A percentile compares a stretch with the other conserved stretches of the same genome.
phyloP scores from a whole-genome alignment of 1,284 basidiomycete genomes.

The Austropuccinia psidii region DNA sequence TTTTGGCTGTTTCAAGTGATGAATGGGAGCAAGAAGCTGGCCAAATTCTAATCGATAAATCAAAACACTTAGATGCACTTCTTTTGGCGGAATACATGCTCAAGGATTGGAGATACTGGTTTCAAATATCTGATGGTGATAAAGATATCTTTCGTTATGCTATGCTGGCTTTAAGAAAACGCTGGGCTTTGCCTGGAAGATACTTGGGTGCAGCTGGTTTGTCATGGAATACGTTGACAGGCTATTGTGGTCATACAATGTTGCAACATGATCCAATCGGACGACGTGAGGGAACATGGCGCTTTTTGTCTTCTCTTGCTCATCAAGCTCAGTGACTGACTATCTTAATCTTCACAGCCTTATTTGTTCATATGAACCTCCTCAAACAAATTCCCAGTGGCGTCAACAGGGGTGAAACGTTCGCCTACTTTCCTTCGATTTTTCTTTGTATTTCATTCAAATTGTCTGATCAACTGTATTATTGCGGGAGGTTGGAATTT shows the following conservation, averaged over 20 bases:
- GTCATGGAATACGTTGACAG: constrained; percentile 44
- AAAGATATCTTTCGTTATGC: constrained; percentile 53
- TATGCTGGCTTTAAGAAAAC: constrained; percentile 51
- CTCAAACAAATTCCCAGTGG: constrained; percentile 49
- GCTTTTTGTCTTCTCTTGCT: neutral
- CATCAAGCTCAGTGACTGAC: constrained; percentile 40
- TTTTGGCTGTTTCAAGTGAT: constrained; percentile 40
- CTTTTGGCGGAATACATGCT: constrained; percentile 51
- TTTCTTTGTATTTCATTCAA: neutral
- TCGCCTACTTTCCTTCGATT: neutral
- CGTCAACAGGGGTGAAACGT: constrained; percentile 18
- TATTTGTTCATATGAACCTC: constrained; percentile 50
- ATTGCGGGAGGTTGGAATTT: constrained; percentile 37
- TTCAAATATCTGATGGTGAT: constrained; percentile 52
- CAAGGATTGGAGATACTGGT: constrained; percentile 49
- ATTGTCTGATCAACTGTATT: too few species aligned
- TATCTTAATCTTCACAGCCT: neutral
- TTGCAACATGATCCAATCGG: constrained; percentile 50
- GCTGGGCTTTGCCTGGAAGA: constrained; percentile 53
- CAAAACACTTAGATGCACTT: constrained; percentile 51
- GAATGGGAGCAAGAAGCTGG: constrained; percentile 53
- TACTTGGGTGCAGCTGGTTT: constrained; percentile 50
- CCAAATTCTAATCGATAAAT: constrained; percentile 52
- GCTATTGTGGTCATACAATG: constrained; percentile 49
- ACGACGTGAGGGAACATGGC: constrained; percentile 39